phyloP scores from a whole-genome alignment of 169 alveolate species.

The Plasmodium relictum region DNA sequence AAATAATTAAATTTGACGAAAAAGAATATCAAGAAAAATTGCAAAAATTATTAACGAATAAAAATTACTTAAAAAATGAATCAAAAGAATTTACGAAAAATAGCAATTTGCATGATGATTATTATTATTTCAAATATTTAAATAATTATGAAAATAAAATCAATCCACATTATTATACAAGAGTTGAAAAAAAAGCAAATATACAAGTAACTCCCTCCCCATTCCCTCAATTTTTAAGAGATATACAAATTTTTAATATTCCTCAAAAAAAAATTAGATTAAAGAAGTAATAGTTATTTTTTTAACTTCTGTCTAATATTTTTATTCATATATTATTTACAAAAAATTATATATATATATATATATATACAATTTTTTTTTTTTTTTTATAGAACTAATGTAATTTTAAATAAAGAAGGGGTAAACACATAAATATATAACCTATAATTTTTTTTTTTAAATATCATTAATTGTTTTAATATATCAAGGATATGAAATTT shows the following conservation, averaged over 20 bases:
- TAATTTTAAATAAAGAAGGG: slow-evolving; percentile 19
- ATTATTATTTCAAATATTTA: slow-evolving; percentile 61
- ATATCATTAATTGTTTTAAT: too few species aligned
- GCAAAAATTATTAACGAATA: slow-evolving; percentile 19
- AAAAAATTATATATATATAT: too few species aligned
- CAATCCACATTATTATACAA: slow-evolving; percentile 43
- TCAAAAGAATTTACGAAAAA: slow-evolving; percentile 31
- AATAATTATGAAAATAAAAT: slow-evolving; percentile 30
- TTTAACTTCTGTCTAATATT: too few species aligned
- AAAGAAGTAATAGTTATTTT: slow-evolving; percentile 25
- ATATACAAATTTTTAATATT: slow-evolving; percentile 57
- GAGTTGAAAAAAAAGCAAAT: slow-evolving; percentile 41
- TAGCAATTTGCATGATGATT: slow-evolving; percentile 71
- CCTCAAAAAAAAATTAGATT: slow-evolving; percentile 54
- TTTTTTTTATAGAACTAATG: slow-evolving; percentile 32
- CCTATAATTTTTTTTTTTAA: too few species aligned
- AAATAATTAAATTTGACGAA: slow-evolving; percentile 1
- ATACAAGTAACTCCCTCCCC: slow-evolving; percentile 71
- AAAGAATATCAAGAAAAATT: slow-evolving; percentile 48
- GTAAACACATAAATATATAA: slow-evolving; percentile 9
- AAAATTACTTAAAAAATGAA: slow-evolving; percentile 5
- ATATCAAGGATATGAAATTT: too few species aligned
- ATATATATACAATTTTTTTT: background rate
- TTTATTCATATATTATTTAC: too few species aligned
- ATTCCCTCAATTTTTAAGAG: slow-evolving; percentile 75